phyloP scores from a whole-genome alignment of 129 eudicot genomes.

The sunflower (Helianthus annuus) region DNA sequence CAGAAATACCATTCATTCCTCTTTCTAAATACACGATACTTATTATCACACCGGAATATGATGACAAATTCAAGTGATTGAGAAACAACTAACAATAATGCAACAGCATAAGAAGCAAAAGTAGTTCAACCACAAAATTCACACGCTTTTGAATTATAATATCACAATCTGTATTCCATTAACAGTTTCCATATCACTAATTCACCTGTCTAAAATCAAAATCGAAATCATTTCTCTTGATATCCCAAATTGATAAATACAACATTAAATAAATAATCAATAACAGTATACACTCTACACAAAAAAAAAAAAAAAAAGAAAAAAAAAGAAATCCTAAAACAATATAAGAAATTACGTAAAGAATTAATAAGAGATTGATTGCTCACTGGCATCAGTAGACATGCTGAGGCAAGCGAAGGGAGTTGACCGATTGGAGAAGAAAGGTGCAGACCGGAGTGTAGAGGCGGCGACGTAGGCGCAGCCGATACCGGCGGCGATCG shows the following conservation, averaged over 20 bases:
- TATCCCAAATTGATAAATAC: conserved; percentile 2
- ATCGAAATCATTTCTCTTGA: not conserved
- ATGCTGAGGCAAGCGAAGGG: conserved; percentile 68
- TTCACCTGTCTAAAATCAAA: too few species aligned
- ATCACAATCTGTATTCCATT: too few species aligned
- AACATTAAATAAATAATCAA: not conserved
- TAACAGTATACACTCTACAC: not conserved
- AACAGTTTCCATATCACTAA: too few species aligned
- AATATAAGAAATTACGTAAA: not conserved
- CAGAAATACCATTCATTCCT: too few species aligned
- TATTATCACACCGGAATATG: too few species aligned
- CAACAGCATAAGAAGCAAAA: too few species aligned
- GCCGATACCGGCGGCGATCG: conserved; percentile 60
- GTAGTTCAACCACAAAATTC: too few species aligned
- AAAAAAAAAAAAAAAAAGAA: too few species aligned
- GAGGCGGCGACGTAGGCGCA: conserved; percentile 55
- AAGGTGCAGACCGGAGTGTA: conserved; percentile 36
- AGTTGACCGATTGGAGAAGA: conserved; percentile 31
- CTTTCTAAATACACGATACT: too few species aligned
- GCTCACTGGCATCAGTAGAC: conserved; percentile 55
- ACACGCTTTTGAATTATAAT: too few species aligned
- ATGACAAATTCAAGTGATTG: too few species aligned
- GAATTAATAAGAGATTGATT: not conserved
- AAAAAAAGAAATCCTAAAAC: not conserved
- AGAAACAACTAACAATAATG: too few species aligned